Conservation (phyloP, 768 basidiomycete genomes). For the Xerocomellus intermedius region DNA sequence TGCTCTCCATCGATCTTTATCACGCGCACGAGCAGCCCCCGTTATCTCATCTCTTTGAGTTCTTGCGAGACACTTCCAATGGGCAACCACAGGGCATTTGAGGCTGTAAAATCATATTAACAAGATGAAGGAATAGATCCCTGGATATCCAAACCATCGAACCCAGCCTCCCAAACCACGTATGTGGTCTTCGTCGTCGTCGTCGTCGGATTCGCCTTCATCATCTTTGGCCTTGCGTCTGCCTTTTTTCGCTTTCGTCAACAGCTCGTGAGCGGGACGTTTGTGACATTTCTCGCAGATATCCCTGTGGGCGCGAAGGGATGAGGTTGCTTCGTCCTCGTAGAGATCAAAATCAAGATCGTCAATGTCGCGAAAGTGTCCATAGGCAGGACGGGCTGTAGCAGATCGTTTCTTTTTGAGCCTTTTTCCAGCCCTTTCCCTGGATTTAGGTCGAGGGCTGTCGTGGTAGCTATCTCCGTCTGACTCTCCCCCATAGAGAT, state of each 20-base stretch:
- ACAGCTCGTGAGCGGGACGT: conserved; percentile 53
- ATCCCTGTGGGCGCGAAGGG: conserved; percentile 57
- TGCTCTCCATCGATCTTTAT: conserved; percentile 41
- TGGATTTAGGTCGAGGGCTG: conserved; percentile 8
- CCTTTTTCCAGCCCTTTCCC: conserved; percentile 1
- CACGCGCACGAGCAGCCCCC: conserved; percentile 57
- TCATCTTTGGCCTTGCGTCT: conserved; percentile 38
- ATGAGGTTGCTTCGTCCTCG: conserved; percentile 56
- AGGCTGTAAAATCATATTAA: conserved; percentile 44
- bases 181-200: conserved; percentile 50
- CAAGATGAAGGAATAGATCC: background rate
- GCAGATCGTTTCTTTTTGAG: conserved; percentile 34
- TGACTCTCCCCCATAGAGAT: conserved; percentile 28
- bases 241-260: conserved; percentile 44
- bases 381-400: conserved; percentile 47
- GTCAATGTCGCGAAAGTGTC: conserved; percentile 42
- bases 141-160: conserved; percentile 58
- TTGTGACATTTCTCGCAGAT: conserved; percentile 73
- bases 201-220: conserved; percentile 46
- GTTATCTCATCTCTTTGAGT: conserved; percentile 72
- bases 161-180: conserved; percentile 75
- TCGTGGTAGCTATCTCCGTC: conserved; percentile 38
- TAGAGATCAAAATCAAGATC: conserved; percentile 42
- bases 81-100: conserved; percentile 72
- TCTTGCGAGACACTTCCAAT: conserved; percentile 71